Evolutionary conservation across 371 early-diverging fungal species (phyloP).

Genomic region (Catenaria anguillulae): DNA sequence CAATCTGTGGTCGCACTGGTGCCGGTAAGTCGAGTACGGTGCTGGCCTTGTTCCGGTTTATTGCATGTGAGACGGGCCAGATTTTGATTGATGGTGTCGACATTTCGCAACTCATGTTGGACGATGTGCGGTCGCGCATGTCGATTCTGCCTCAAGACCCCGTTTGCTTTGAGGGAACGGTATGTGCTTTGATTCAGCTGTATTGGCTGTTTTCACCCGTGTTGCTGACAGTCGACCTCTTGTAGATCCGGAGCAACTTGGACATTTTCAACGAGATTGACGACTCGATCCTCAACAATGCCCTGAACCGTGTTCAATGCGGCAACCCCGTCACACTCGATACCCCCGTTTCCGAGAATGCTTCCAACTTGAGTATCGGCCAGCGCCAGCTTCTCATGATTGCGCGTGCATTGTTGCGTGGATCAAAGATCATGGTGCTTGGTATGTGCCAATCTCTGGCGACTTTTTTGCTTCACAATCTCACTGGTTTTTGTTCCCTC

Average conservation of each 20-base stretch:
- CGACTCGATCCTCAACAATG: slow-evolving; percentile 24
- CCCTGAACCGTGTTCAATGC: slow-evolving; percentile 17
- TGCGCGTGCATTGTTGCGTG: slow-evolving; percentile 31
- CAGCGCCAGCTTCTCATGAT: slow-evolving; percentile 41
- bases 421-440: slow-evolving; percentile 25
- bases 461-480: neutral
- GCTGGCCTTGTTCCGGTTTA: slow-evolving; percentile 73
- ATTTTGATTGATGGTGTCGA: slow-evolving; percentile 71
- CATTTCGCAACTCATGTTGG: slow-evolving; percentile 56
- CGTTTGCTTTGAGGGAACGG: slow-evolving; percentile 74
- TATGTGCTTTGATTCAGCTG: slow-evolving; percentile 7
- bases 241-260: slow-evolving; percentile 12
- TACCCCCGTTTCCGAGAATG: slow-evolving; percentile 8
- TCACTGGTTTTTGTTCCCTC: neutral
- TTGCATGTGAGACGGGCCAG: slow-evolving; percentile 60
- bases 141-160: slow-evolving; percentile 95
- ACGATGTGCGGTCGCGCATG: slow-evolving; percentile 56
- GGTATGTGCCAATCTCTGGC: slow-evolving; percentile 24
- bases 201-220: slow-evolving; percentile 11
- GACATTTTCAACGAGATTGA: slow-evolving; percentile 26
- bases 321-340: slow-evolving; percentile 12
- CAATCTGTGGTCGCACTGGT: slow-evolving; percentile 80
- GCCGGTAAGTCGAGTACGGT: slow-evolving; percentile 82
- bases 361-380: slow-evolving; percentile 26
- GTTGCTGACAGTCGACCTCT: neutral